Percentiles rank a stretch among this genome's conserved stretches.
Evolutionary conservation across 2,329 filamentous ascomycete genomes (phyloP).

Genomic region (Neonectria sp.): DNA sequence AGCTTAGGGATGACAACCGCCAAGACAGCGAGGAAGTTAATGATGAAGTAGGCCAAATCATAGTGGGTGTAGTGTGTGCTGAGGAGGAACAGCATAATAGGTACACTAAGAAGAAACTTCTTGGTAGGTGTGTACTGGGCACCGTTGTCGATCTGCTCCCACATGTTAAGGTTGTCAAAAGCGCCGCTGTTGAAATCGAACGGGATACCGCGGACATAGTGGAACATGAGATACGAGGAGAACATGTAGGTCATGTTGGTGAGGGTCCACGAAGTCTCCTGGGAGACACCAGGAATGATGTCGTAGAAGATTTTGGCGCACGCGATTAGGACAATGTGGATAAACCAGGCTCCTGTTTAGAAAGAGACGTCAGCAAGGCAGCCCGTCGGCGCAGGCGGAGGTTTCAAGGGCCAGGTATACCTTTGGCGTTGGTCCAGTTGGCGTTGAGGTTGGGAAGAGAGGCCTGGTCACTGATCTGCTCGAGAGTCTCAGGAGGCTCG

Average conservation of each 20-base stretch:
- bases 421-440: slow-evolving; percentile 99
- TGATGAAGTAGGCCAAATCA: slow-evolving; percentile 95
- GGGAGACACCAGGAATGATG: slow-evolving; percentile 94
- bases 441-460: slow-evolving; percentile 96
- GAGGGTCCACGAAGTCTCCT: slow-evolving; percentile 98
- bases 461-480: slow-evolving; percentile 97
- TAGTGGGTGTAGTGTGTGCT: slow-evolving; percentile 99
- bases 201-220: slow-evolving; percentile 96
- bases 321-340: slow-evolving; percentile 94
- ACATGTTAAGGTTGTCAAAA: slow-evolving; percentile 99
- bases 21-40: slow-evolving; percentile 95
- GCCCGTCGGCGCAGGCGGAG: slow-evolving; percentile 19
- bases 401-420: slow-evolving; percentile 63
- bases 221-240: slow-evolving; percentile 99
- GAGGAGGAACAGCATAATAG: slow-evolving; percentile 93
- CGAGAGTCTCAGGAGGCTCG: slow-evolving; percentile 94
- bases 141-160: slow-evolving; percentile 99
- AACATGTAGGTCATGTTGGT: slow-evolving; percentile 99
- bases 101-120: slow-evolving; percentile 96
- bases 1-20: slow-evolving; percentile 97
- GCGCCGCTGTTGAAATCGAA: slow-evolving; percentile 99
- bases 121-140: slow-evolving; percentile 99
- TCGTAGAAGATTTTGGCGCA: slow-evolving; percentile 97
- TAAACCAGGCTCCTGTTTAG: slow-evolving; percentile 90
- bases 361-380: slow-evolving; percentile 35